Conservation (phyloP, 768 basidiomycete species). For the Boletus vinaceobasis region DNA sequence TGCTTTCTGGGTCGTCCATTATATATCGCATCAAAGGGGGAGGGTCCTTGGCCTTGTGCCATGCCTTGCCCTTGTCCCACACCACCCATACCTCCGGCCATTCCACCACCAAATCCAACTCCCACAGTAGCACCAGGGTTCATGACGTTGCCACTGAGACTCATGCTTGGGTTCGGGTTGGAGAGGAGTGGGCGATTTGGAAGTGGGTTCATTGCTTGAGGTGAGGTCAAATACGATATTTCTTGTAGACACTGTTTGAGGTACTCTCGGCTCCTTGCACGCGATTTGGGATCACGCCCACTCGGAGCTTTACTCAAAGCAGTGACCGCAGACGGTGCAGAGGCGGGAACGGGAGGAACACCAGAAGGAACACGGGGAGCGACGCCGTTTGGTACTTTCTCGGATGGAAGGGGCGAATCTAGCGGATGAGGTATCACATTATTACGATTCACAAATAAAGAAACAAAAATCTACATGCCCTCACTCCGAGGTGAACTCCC, state of each 20-base stretch:
- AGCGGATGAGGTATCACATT: slow-evolving; percentile 10
- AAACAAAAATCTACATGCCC: slow-evolving; percentile 40
- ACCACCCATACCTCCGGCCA: slow-evolving; percentile 11
- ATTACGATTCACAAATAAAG: background rate
- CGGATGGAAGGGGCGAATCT: slow-evolving; percentile 75
- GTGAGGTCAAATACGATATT: slow-evolving; percentile 94
- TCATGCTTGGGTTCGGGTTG: slow-evolving; percentile 41
- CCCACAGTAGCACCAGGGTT: slow-evolving; percentile 16
- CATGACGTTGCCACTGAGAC: slow-evolving; percentile 16
- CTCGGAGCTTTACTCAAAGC: slow-evolving; percentile 68
- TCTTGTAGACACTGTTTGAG: slow-evolving; percentile 99
- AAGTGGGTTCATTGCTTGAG: slow-evolving; percentile 95
- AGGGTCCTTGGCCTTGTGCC: slow-evolving; percentile 20
- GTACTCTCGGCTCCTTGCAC: slow-evolving; percentile 93
- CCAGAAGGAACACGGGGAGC: slow-evolving; percentile 55
- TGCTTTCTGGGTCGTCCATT: slow-evolving; percentile 80
- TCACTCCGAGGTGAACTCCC: slow-evolving; percentile 84
- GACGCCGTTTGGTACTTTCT: slow-evolving; percentile 64
- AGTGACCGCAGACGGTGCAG: slow-evolving; percentile 38
- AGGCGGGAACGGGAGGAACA: slow-evolving; percentile 22
- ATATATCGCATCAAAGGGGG: slow-evolving; percentile 72
- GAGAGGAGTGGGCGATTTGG: slow-evolving; percentile 75
- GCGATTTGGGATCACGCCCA: slow-evolving; percentile 91
- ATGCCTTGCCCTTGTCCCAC: slow-evolving; percentile 18
- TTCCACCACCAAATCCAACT: slow-evolving; percentile 9